phyloP scores from a whole-genome alignment of 78 protist genomes.

The Cavenderia fasciculata region DNA sequence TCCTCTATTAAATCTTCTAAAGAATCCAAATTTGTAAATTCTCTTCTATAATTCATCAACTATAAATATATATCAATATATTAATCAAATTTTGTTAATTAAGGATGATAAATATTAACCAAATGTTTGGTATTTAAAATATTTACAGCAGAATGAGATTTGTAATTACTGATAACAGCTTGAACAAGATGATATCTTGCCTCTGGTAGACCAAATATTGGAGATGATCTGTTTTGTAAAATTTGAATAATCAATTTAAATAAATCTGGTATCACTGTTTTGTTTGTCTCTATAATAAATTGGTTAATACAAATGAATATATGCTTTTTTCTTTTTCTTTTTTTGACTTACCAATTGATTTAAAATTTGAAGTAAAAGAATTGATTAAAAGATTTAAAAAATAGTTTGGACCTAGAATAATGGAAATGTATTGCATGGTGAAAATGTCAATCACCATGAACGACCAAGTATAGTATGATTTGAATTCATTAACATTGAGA shows the following conservation, averaged over 20 bases:
- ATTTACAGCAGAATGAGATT: background rate
- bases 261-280: slow-evolving; percentile 2
- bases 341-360: background rate
- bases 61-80: no score
- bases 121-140: no score
- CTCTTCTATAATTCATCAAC: no score
- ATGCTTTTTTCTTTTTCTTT: background rate
- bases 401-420: slow-evolving; percentile 33
- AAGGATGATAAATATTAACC: no score
- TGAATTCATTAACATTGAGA: slow-evolving; percentile 27
- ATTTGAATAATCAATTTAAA: slow-evolving; percentile 21
- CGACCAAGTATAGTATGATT: slow-evolving; percentile 42
- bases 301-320: background rate
- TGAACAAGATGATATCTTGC: slow-evolving; percentile 60
- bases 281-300: background rate
- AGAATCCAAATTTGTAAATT: background rate
- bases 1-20: slow-evolving; percentile 40
- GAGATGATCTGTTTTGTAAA: slow-evolving; percentile 21
- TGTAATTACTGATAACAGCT: slow-evolving; percentile 1
- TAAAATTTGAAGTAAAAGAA: slow-evolving; percentile 27
- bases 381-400: slow-evolving; percentile 8
- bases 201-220: slow-evolving; percentile 20
- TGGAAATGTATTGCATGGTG: slow-evolving; percentile 23
- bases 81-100: no score
- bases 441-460: slow-evolving; percentile 17